These are phyloP conservation scores for Xylariaceae sp. DNA, from an alignment of 2,329 filamentous ascomycete genomes.

Conservation along the genomic window DNA sequence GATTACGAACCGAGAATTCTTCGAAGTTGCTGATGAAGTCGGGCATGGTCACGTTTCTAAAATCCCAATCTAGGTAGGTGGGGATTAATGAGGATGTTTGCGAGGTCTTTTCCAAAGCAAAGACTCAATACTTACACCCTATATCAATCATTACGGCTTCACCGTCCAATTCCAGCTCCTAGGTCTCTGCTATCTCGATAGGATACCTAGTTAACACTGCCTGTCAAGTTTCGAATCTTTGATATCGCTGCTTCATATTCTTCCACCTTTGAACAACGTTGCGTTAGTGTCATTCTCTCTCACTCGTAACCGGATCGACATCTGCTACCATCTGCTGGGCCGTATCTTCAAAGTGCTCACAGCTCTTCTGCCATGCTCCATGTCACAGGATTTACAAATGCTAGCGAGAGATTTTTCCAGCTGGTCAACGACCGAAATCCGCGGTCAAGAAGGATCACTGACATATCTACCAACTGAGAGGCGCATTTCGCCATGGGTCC, in stretches of 20 bases:
- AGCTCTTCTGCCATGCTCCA: not conserved
- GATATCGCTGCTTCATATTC: not conserved
- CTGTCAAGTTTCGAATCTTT: not conserved
- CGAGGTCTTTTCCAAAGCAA: not conserved
- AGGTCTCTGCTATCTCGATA: not conserved
- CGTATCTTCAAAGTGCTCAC: not conserved
- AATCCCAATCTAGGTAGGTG: not conserved
- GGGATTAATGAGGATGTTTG: too few relatives aligned
- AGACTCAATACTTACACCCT: not conserved
- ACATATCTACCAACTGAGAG: not conserved
- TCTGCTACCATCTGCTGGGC: not conserved
- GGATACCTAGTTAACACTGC: not conserved
- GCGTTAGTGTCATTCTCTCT: not conserved
- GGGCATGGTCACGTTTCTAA: not conserved
- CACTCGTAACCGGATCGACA: too few relatives aligned
- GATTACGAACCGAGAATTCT: not conserved
- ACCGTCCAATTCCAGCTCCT: not conserved
- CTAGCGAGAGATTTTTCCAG: not conserved
- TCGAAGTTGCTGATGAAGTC: not conserved
- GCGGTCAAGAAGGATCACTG: not conserved
- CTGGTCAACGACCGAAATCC: not conserved
- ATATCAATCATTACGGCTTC: not conserved
- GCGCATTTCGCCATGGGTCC: constrained; percentile 2
- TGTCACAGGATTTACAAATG: not conserved
- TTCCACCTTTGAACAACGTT: not conserved